Conservation (phyloP, 768 basidiomycete genomes). For the Imleria badia region DNA sequence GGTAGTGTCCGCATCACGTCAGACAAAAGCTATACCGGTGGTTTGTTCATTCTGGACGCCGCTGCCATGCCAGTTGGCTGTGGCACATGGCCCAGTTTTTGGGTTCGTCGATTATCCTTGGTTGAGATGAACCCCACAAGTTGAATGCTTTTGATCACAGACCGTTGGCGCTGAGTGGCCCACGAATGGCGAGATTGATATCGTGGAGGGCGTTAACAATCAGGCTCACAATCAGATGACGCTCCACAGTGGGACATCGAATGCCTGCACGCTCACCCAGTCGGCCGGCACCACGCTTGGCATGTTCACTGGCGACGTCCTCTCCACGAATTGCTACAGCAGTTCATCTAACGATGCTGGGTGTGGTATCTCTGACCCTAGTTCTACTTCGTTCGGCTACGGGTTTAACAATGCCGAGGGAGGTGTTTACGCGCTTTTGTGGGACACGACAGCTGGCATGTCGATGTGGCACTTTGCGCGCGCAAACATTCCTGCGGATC, state of each 20-base stretch:
- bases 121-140: background rate
- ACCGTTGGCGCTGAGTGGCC: constrained; percentile 56
- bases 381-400: constrained; percentile 41
- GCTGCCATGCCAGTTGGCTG: constrained; percentile 71
- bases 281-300: constrained; percentile 7
- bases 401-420: constrained; percentile 39
- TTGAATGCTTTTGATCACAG: constrained; percentile 17
- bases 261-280: constrained; percentile 34
- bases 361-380: constrained; percentile 48
- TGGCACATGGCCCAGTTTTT: constrained; percentile 60
- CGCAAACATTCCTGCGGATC: constrained; percentile 50
- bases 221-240: constrained; percentile 61
- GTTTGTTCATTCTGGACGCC: constrained; percentile 76
- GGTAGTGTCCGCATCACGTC: constrained; percentile 66
- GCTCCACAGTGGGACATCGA: constrained; percentile 53
- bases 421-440: constrained; percentile 58
- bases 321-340: constrained; percentile 41
- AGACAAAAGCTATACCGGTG: constrained; percentile 59
- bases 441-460: constrained; percentile 48
- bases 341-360: constrained; percentile 42
- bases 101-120: constrained; percentile 30
- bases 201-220: constrained; percentile 70
- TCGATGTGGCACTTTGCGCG: constrained; percentile 58
- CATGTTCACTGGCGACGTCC: constrained; percentile 21
- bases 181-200: constrained; percentile 61